These are phyloP conservation scores for Paxillus involutus DNA, from an alignment of 768 basidiomycete genomes.

Conservation along the genomic window DNA sequence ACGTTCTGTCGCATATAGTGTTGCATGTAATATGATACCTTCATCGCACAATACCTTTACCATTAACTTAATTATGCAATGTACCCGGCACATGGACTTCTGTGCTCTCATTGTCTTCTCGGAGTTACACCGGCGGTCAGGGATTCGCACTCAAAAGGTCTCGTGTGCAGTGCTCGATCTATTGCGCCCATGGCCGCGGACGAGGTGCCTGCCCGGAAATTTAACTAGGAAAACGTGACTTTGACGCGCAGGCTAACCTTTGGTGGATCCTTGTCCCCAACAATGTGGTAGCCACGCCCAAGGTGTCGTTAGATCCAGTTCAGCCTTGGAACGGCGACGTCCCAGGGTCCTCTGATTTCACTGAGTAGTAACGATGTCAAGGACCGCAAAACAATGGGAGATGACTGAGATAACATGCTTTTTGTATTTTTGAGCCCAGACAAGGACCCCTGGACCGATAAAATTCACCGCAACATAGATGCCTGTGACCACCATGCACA, in stretches of 20 bases:
- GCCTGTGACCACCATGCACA: conserved; percentile 51
- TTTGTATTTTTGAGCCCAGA: conserved; percentile 89
- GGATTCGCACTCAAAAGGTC: neutral
- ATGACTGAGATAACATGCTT: conserved; percentile 51
- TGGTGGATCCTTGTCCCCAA: conserved; percentile 26
- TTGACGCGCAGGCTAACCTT: conserved; percentile 13
- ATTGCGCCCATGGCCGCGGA: conserved; percentile 24
- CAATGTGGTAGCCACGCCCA: conserved; percentile 24
- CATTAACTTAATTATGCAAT: conserved; percentile 6
- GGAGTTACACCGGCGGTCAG: conserved; percentile 9
- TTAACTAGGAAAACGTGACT: conserved; percentile 13
- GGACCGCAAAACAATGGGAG: conserved; percentile 10
- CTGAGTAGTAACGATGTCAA: conserved; percentile 39
- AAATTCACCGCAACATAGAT: conserved; percentile 62
- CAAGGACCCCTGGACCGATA: conserved; percentile 67
- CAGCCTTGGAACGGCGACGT: conserved; percentile 77
- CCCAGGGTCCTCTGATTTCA: conserved; percentile 90
- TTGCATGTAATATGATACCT: conserved; percentile 42
- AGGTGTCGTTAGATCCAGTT: conserved; percentile 37
- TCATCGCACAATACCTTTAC: conserved; percentile 20
- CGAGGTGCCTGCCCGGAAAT: conserved; percentile 26
- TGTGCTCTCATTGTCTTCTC: conserved; percentile 7
- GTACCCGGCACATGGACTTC: neutral
- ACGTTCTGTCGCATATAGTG: conserved; percentile 33
- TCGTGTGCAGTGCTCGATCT: neutral